Evolutionary conservation across 768 basidiomycete genomes (phyloP).

Genomic region (Sarcomyxa edulis): DNA sequence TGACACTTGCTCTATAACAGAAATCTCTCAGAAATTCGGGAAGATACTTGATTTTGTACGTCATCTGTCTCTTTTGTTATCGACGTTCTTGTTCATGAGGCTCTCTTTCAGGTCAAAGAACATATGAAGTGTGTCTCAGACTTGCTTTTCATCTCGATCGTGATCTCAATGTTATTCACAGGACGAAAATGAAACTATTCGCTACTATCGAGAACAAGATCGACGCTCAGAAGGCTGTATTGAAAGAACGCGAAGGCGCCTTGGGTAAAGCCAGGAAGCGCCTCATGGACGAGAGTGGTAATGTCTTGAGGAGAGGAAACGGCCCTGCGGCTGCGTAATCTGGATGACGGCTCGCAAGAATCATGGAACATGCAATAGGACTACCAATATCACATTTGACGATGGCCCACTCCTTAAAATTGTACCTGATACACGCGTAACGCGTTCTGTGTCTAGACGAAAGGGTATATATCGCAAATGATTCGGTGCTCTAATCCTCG

Average conservation of each 20-base stretch:
- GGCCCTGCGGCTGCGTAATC: too few species aligned
- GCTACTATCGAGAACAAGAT: conserved; percentile 35
- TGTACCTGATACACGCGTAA: too few species aligned
- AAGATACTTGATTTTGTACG: conserved; percentile 48
- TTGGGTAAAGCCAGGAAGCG: conserved; percentile 30
- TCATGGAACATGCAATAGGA: too few species aligned
- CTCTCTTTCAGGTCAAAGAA: conserved; percentile 33
- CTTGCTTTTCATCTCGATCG: background rate
- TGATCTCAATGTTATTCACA: conserved; percentile 11
- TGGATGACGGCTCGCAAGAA: too few species aligned
- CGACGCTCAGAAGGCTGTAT: conserved; percentile 30
- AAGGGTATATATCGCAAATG: too few species aligned
- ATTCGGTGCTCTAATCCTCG: too few species aligned
- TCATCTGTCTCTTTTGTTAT: conserved; percentile 7
- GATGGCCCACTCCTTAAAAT: too few species aligned
- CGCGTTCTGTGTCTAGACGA: too few species aligned
- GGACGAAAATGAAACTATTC: conserved; percentile 44
- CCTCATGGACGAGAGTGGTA: too few species aligned
- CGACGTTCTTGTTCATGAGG: background rate
- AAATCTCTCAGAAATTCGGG: conserved; percentile 33
- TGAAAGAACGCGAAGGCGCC: conserved; percentile 33
- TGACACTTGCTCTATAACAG: conserved; percentile 19
- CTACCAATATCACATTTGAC: too few species aligned
- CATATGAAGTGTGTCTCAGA: conserved; percentile 38
- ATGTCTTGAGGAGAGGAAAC: too few species aligned